Evolutionary conservation across 345 rosid genomes (phyloP), one percentile per base, ranked within the genome.

Genomic region (Odontarrhena argentea): DNA sequence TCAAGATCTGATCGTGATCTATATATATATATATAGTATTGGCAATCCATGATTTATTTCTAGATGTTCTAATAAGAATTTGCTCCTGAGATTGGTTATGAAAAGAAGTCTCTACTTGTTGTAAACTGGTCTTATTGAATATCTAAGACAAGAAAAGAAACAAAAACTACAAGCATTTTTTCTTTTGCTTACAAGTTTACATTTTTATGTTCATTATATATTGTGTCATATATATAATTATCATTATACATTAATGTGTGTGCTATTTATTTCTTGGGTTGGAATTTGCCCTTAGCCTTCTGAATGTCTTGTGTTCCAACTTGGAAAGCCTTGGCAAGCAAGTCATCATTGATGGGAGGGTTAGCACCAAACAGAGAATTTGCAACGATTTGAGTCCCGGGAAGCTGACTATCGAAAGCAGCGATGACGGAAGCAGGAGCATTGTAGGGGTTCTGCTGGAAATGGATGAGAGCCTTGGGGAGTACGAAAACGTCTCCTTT

Each of bases 361-460:
- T 59, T 62, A 51, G 87, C 65, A 0, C 77, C 81, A 32, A 85
- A 83, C 40, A 81, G 58, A 32, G 90, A 44, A 13, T 54, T 60
- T 5, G 74, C 79, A 43, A 85, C 75, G 1, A 60, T 45, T 57
- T 85, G 87, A 44, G 84, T 79, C 13, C 87, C 90, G 0, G 87
- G 85, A 12, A 76, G 13, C 74, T 85, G 90, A 71, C 90, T 85
- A 60, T 85, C 81, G 56, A 83, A 85, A 42, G 84, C 86, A 9
- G 87, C 58, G 18, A 85, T 25, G 26, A 81, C 86, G 0, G 87
- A 59, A 0, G 90, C 87, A 6, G 83, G 71, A 8, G 26, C 54
- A 0, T 59, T 34, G 35, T 80, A 72, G 34, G 56, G 71, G 74
- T 85, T 85, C 55, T 77, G 79, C 65, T 85, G 89, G 73, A 79